Base-by-base conservation (phyloP, 176 grass and related monocot genomes). In the Puccinellia tenuiflora region DNA sequence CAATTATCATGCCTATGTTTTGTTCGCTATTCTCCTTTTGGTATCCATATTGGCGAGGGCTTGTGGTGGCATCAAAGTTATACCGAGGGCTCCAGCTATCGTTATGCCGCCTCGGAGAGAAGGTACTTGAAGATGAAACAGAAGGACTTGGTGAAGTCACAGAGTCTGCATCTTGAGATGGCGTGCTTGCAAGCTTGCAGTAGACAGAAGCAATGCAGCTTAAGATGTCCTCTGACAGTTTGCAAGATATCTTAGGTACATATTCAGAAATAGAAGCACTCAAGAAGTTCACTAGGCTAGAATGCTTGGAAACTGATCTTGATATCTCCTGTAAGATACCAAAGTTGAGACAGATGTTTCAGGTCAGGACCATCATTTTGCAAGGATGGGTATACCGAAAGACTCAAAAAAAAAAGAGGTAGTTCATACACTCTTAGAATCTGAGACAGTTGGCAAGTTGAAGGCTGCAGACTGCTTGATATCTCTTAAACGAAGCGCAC, bases 171-270 rank as follows among this genome's bases (percentile, higher is more conserved):
- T 79, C 83, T 60, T 85, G 80, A 18, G 61, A 42, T 46, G 80
- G 33, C 12, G 89, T 64, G 64, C 85, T 89, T 70, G 87, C 81
- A 65, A 98, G 89, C 57, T 91, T 95, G 92, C 89, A 95, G 82
- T 93, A 95, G 68, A 95, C 81, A 13, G 91, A 60, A 52, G 83
- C 84, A 82, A 98, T 98, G 89, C 91, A 98, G 52, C 85, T 50
- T 31, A 98, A 67, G 57, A 98, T 95, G 74, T 98, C 96, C 78
- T 98, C 96, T 7, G 96, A 98, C 40, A 98, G 68, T 75, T 89
- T 92, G 92, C 92, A 90, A 69, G 92, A 86, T 20, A 94, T 92
- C 80, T 95, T 94, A 5, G 88, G 76, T 60, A 93, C 77, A 26
- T 93, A 88, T 14, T 93, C 89, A 8, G 86, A 85, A 24, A 91